Base-by-base conservation (phyloP, 2,329 filamentous ascomycete species). In the Neofusicoccum sp. region DNA sequence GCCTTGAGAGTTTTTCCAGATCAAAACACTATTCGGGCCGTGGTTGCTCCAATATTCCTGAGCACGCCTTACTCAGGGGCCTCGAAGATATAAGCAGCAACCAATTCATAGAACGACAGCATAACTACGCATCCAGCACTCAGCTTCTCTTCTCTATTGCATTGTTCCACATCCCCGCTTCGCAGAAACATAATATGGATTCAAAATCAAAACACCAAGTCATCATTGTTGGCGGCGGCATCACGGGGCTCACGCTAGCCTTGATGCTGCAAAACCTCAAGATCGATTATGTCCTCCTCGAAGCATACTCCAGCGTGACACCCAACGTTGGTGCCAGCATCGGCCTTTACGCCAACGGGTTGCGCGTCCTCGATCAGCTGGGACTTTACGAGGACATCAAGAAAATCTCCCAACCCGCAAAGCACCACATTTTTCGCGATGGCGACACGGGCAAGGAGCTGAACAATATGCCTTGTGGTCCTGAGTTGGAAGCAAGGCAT, bases 251-350 rank as follows among this genome's bases (percentile, higher is more conserved):
- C 9, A 57, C 65, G 12, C 54, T 69, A 24, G 67, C 68, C 8
- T 41, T 62, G 11, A 61, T 62, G 45, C 60, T 68, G 33, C 56
- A 68, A 36, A 53, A 59, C 20, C 34, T 47, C 28, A 58, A 61
- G 45, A 62, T 70, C 34, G 63, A 66, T 33, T 69, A 61, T 56
- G 31, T 66, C 33, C 41, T 69, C 2, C 58, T 69, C n/a, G 67
- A 69, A 54, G 58, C 62, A 6, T 62, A 65, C n/a, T 16, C 36
- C 0, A 45, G 65, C 4, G 61, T 69, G 14, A 64, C 64, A 9
- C 34, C 68, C 28, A 44, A 62, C 14, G 57, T 64, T 2, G 68
- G 68, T 5, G 68, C 67, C 5, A 61, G 59, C 30, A 65, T 70
- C n/a, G 66, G 60, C 3, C 31, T 70, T 4, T 34, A 58, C 4